Conservation (phyloP, 495 filamentous ascomycete species). For the Hyaloscypha bicolor region DNA sequence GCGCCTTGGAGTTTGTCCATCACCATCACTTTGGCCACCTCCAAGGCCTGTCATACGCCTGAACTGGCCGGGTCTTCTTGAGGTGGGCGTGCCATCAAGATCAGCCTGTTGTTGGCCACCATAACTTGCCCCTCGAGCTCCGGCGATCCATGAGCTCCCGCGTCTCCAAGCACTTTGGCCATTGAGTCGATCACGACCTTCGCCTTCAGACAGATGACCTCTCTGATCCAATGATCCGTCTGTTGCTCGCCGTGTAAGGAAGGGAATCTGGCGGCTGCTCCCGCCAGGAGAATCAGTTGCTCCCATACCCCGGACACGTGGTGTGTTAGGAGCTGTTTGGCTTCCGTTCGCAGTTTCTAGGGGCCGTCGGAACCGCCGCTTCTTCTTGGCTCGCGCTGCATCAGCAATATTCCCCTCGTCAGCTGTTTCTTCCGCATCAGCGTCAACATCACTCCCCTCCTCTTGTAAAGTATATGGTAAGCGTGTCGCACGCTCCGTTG, state of each 20-base stretch:
- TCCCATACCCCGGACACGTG: slow-evolving; percentile 53
- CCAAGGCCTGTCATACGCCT: slow-evolving; percentile 74
- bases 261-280: slow-evolving; percentile 50
- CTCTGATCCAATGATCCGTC: slow-evolving; percentile 67
- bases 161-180: slow-evolving; percentile 59
- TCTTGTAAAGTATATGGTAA: slow-evolving; percentile 56
- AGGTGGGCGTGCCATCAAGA: slow-evolving; percentile 45
- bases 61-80: slow-evolving; percentile 69
- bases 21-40: slow-evolving; percentile 52
- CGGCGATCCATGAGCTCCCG: slow-evolving; percentile 55
- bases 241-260: slow-evolving; percentile 68
- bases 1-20: slow-evolving; percentile 46
- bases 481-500: slow-evolving; percentile 33
- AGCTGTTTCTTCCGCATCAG: slow-evolving; percentile 74
- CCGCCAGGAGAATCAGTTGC: slow-evolving; percentile 50
- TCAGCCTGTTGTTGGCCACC: slow-evolving; percentile 29
- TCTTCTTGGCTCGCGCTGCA: slow-evolving; percentile 50
- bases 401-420: slow-evolving; percentile 52
- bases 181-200: slow-evolving; percentile 74
- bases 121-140: slow-evolving; percentile 51
- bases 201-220: slow-evolving; percentile 83
- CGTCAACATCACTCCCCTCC: slow-evolving; percentile 67
- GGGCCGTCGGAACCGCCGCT: slow-evolving; percentile 54
- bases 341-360: slow-evolving; percentile 12
- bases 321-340: slow-evolving; percentile 65